Base-by-base conservation (phyloP, 2,329 filamentous ascomycete species). In the Epichloe hybrida region DNA sequence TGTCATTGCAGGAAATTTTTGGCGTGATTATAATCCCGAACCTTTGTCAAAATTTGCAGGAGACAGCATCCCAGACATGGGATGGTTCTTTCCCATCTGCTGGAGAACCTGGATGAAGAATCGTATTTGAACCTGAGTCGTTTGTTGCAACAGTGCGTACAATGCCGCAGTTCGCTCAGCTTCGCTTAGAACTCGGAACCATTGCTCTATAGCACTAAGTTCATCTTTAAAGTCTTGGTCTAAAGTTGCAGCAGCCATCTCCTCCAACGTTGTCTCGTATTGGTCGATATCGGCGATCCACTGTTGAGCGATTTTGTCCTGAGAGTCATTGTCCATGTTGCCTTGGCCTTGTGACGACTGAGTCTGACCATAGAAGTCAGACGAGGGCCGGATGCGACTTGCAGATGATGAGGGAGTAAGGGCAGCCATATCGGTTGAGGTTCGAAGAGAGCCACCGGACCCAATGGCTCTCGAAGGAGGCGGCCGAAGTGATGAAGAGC, bases 141-240 rank as follows among this genome's bases (percentile, higher is more conserved):
- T 97, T 75, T 98, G 93, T 73, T 98, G 93, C 53, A 98, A 76
- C 59, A 98, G 75, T 54, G 93, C 91, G 67, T 98, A 98, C 52
- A 97, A 72, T 46, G 93, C 93, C 55, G 93, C 93, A 20, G 93
- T 98, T 55, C 93, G 80, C 71, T 98, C 93, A 31, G 93, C 90
- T 71, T 97, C 93, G 64, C 91, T 97, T 57, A 98, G 74, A 50
- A 98, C 93, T 55, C 90, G 85, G 69, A 98, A 98, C 93, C 93
- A 98, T 74, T 98, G 93, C 72, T 98, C 93, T 64, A 98, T 98
- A 59, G 93, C 93, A 65, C 89, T 96, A 54, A 98, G 79, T 69
- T 98, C 93, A 69, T 97, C 93, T 72, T 98, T 98, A 76, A 98
- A 98, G 65, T 98, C 93, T 72, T 98, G 93, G 65, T 98, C 93